Conservation (phyloP, 2,329 filamentous ascomycete genomes). For the Zymoseptoria ardabiliae region DNA sequence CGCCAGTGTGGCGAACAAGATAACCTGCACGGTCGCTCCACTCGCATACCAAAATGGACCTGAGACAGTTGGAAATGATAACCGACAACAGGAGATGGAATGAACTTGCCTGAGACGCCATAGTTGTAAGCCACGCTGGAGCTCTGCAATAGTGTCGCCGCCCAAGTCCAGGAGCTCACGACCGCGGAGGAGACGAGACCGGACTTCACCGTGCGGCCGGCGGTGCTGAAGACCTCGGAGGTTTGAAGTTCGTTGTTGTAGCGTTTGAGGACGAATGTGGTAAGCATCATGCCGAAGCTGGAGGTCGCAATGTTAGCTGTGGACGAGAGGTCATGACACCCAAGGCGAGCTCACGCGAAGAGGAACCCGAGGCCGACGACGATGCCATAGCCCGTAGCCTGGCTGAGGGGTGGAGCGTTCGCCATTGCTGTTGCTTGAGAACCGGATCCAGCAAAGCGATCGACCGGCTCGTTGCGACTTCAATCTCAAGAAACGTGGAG, state of each 20-base stretch:
- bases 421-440: slow-evolving; percentile 11
- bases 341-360: slow-evolving; percentile 48
- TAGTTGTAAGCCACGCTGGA: slow-evolving; percentile 70
- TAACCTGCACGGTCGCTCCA: slow-evolving; percentile 72
- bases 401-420: slow-evolving; percentile 35
- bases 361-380: slow-evolving; percentile 65
- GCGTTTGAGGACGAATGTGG: slow-evolving; percentile 62
- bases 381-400: slow-evolving; percentile 70
- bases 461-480: too few relatives aligned
- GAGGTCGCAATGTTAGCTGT: background rate
- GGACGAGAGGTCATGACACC: background rate
- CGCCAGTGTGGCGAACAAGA: slow-evolving; percentile 82
- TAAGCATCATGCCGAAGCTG: slow-evolving; percentile 61
- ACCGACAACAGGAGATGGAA: too few relatives aligned
- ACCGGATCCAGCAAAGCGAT: background rate
- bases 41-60: slow-evolving; percentile 62
- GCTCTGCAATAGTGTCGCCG: slow-evolving; percentile 46
- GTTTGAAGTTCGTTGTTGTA: slow-evolving; percentile 77
- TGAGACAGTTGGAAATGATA: too few relatives aligned
- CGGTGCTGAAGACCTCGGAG: slow-evolving; percentile 87
- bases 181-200: slow-evolving; percentile 82
- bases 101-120: slow-evolving; percentile 43
- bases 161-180: slow-evolving; percentile 93
- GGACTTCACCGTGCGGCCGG: slow-evolving; percentile 80
- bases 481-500: too few relatives aligned